Evolutionary conservation across 2,329 filamentous ascomycete genomes (phyloP).

Genomic region (Neonectria neomacrospora): DNA sequence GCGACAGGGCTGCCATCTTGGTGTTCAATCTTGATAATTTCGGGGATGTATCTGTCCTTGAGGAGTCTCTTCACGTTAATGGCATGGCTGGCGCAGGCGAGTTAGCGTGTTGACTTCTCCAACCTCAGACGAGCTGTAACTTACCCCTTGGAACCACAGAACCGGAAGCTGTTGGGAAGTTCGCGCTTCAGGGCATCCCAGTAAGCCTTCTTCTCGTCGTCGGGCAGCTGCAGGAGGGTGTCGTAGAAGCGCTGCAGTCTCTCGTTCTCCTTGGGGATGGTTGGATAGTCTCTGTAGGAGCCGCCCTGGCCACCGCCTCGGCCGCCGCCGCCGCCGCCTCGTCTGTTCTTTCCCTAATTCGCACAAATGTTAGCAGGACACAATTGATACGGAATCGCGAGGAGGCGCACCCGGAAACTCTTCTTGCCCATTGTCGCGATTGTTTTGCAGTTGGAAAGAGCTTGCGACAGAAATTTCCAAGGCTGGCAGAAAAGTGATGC

Average conservation of each 20-base stretch:
- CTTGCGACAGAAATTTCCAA: constrained; percentile 44
- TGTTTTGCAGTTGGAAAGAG: constrained; percentile 34
- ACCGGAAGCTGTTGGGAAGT: constrained; percentile 96
- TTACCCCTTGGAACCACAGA: constrained; percentile 93
- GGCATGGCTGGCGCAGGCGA: constrained; percentile 73
- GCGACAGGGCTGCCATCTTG: constrained; percentile 85
- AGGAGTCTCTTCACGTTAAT: constrained; percentile 89
- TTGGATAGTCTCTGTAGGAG: constrained; percentile 51
- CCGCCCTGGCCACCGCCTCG: constrained; percentile 44
- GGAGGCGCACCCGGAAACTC: constrained; percentile 49
- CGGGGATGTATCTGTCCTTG: constrained; percentile 87
- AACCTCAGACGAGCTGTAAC: constrained; percentile 30
- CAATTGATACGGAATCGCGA: constrained; percentile 26
- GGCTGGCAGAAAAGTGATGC: constrained; percentile 32
- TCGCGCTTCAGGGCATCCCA: constrained; percentile 87
- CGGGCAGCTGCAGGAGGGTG: constrained; percentile 76
- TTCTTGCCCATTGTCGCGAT: constrained; percentile 52
- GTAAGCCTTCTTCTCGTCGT: constrained; percentile 82
- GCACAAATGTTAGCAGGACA: constrained; percentile 33
- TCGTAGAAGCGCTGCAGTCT: constrained; percentile 91
- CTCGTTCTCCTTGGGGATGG: constrained; percentile 80
- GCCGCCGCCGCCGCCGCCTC: constrained; percentile 51
- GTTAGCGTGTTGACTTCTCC: constrained; percentile 30
- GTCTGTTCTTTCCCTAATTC: constrained; percentile 50
- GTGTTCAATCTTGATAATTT: constrained; percentile 85